Evolutionary conservation across 352 stramenopile genomes (phyloP).

Genomic region (Hyaloperonospora arabidopsidis): DNA sequence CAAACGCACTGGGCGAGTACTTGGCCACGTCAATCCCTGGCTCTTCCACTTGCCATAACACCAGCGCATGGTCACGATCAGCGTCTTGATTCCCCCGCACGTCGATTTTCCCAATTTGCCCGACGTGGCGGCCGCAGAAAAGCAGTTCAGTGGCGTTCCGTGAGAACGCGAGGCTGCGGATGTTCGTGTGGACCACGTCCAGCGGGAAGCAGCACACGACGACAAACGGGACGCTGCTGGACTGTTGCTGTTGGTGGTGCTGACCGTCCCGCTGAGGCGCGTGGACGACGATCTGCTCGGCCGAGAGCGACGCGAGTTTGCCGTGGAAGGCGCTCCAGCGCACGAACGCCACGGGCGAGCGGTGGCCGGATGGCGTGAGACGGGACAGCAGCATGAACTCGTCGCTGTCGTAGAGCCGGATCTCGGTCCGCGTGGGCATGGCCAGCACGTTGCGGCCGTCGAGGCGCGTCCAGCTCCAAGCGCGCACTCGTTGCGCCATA

Average conservation of each 20-base stretch:
- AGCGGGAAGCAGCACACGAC: conserved; percentile 43
- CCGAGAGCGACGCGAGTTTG: conserved; percentile 68
- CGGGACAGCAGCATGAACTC: conserved; percentile 73
- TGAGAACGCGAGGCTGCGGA: conserved; percentile 61
- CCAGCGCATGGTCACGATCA: conserved; percentile 9
- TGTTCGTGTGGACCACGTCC: conserved; percentile 6
- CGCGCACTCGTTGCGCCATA: conserved; percentile 26
- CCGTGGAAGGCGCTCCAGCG: conserved; percentile 73
- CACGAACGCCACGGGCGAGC: conserved; percentile 46
- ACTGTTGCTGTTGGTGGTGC: conserved; percentile 11
- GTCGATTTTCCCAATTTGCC: conserved; percentile 51
- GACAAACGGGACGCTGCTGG: conserved; percentile 36
- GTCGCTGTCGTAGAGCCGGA: conserved; percentile 74
- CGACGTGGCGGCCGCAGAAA: conserved; percentile 30
- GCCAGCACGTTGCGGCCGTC: conserved; percentile 78
- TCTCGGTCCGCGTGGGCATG: conserved; percentile 55
- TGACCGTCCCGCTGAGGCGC: conserved; percentile 37
- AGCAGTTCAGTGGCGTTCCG: conserved; percentile 54
- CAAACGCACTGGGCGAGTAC: conserved; percentile 62
- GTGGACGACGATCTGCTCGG: conserved; percentile 55
- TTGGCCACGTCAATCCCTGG: conserved; percentile 47
- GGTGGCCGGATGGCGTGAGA: conserved; percentile 53
- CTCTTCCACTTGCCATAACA: conserved; percentile 23
- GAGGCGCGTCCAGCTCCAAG: conserved; percentile 77
- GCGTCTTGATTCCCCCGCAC: conserved; percentile 16